Conservation (phyloP, 1,284 basidiomycete species). For the Hemileia vastatrix region DNA sequence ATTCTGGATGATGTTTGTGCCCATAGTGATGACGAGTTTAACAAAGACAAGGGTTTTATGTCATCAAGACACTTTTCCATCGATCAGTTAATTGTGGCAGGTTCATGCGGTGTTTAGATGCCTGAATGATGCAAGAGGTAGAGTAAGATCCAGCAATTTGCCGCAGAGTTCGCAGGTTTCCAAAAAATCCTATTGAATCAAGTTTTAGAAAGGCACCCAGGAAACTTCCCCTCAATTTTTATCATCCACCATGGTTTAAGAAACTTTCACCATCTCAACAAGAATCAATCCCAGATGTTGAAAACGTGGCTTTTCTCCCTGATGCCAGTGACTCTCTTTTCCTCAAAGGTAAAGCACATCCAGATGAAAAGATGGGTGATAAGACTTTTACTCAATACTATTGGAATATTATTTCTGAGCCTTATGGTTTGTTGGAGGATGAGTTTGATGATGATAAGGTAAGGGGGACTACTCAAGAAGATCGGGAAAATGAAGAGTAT, state of each 20-base stretch:
- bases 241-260: slow-evolving; percentile 1
- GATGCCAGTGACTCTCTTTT: slow-evolving; percentile 5
- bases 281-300: neutral
- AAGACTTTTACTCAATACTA: slow-evolving; percentile 2
- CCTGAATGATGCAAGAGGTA: neutral
- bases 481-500: neutral
- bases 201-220: neutral
- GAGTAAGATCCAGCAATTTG: neutral
- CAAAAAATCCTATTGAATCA: neutral
- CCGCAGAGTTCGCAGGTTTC: slow-evolving; percentile 1
- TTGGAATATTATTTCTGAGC: neutral
- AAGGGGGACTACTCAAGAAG: neutral
- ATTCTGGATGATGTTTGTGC: neutral
- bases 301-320: neutral
- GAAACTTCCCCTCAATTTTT: slow-evolving; percentile 10
- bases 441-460: neutral
- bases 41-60: neutral
- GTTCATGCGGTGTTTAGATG: neutral
- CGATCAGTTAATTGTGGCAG: neutral
- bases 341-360: neutral
- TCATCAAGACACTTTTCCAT: neutral
- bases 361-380: slow-evolving; percentile 6
- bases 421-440: neutral
- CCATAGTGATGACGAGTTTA: slow-evolving; percentile 9
- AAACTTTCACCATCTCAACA: neutral